Conservation (phyloP, 1,139 yeast genomes). For the Candida mesenterica region DNA sequence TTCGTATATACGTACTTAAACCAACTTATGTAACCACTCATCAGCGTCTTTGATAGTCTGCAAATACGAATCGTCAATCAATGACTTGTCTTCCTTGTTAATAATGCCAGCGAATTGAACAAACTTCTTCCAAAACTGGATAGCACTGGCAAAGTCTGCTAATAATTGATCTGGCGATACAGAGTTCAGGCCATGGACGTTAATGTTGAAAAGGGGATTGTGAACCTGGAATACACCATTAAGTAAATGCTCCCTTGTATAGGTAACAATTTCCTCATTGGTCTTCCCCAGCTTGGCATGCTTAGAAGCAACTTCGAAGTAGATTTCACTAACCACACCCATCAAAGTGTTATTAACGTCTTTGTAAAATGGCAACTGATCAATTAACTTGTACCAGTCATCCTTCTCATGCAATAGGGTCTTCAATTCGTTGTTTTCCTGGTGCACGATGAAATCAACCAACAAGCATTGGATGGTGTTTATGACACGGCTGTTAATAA, state of each 20-base stretch:
- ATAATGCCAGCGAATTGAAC: conserved; percentile 37
- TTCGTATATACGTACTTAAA: conserved; percentile 7
- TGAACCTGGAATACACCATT: conserved; percentile 40
- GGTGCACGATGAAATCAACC: conserved; percentile 52
- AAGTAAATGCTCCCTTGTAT: conserved; percentile 36
- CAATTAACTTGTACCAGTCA: conserved; percentile 59
- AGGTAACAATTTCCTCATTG: conserved; percentile 29
- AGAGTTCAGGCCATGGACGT: conserved; percentile 44
- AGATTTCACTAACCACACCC: conserved; percentile 45
- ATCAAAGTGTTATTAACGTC: conserved; percentile 45
- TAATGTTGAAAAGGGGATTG: conserved; percentile 40
- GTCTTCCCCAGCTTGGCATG: conserved; percentile 25
- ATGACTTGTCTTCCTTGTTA: conserved; percentile 31
- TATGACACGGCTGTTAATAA: conserved; percentile 49
- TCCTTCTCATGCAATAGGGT: conserved; percentile 35
- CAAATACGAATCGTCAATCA: conserved; percentile 34
- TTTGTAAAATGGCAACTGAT: conserved; percentile 59
- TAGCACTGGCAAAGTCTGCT: conserved; percentile 40
- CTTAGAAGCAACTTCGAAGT: conserved; percentile 38
- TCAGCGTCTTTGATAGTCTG: conserved; percentile 41
- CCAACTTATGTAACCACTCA: conserved; percentile 37
- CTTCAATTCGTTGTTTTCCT: conserved; percentile 48
- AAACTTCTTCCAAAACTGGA: conserved; percentile 42
- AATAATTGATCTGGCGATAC: conserved; percentile 36
- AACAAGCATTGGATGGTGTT: conserved; percentile 54